Evolutionary conservation across 108 stramenopile genomes (phyloP).

Genomic region (Fistulifera pelliculosa): DNA sequence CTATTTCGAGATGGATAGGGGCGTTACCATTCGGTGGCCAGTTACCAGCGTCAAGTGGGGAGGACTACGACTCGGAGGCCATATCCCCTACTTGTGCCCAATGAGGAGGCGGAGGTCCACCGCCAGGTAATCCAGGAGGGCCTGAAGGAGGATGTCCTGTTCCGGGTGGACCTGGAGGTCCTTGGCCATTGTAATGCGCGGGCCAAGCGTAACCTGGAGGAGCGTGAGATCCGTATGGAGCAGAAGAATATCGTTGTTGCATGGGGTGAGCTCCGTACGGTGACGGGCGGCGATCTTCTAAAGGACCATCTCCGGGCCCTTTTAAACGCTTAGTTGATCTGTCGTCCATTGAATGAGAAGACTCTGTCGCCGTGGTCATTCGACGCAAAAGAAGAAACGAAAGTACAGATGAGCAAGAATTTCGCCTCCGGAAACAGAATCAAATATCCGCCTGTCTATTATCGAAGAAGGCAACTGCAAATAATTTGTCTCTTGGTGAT

Average conservation of each 20-base stretch:
- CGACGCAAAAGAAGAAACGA: too few relatives aligned
- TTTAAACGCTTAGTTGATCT: neutral
- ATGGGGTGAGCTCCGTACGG: neutral
- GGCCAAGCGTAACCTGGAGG: too few relatives aligned
- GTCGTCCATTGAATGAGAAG: neutral
- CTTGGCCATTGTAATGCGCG: neutral
- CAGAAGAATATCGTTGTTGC: neutral
- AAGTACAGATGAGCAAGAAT: too few relatives aligned
- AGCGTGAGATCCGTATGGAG: neutral
- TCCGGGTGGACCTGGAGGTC: neutral
- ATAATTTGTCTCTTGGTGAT: too few relatives aligned
- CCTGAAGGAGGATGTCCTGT: slow-evolving; percentile 1
- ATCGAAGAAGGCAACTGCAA: too few relatives aligned
- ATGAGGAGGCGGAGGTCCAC: slow-evolving; percentile 3
- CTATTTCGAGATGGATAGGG: too few relatives aligned
- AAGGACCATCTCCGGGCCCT: neutral
- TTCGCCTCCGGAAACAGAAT: too few relatives aligned
- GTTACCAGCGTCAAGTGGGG: too few relatives aligned
- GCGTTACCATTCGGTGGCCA: too few relatives aligned
- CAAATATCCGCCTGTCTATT: too few relatives aligned
- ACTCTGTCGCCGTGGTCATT: too few relatives aligned
- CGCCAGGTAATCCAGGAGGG: neutral
- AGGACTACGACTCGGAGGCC: too few relatives aligned
- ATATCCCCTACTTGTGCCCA: neutral
- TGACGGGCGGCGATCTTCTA: slow-evolving; percentile 1